Evolutionary conservation across 306 rosid species (phyloP).

Genomic region (Malus sylvestris): DNA sequence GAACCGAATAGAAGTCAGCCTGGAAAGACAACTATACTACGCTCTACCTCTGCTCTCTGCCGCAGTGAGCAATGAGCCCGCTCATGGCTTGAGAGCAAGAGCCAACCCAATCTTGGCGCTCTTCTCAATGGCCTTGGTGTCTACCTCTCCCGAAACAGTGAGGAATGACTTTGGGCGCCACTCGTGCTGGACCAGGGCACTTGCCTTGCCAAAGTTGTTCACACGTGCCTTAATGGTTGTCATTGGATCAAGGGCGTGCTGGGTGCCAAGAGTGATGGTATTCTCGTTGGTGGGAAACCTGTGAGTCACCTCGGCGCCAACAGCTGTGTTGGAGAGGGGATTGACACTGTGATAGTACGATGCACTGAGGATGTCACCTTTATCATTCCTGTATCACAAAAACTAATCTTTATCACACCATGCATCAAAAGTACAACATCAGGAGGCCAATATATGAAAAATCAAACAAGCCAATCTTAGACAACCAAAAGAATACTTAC

Average conservation of each 20-base stretch:
- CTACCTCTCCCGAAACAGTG: slow-evolving; percentile 92
- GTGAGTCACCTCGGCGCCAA: slow-evolving; percentile 76
- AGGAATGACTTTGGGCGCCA: slow-evolving; percentile 89
- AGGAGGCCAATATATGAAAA: neutral
- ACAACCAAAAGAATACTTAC: slow-evolving; percentile 34
- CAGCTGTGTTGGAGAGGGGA: slow-evolving; percentile 58
- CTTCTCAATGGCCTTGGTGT: slow-evolving; percentile 79
- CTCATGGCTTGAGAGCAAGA: slow-evolving; percentile 80
- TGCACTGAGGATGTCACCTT: slow-evolving; percentile 64
- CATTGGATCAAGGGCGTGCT: slow-evolving; percentile 69
- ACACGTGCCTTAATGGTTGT: slow-evolving; percentile 64
- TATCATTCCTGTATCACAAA: slow-evolving; percentile 58
- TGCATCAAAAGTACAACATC: neutral
- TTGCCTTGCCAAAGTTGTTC: slow-evolving; percentile 67
- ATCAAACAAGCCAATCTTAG: neutral
- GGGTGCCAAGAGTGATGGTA: slow-evolving; percentile 68
- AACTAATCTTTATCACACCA: slow-evolving; percentile 2
- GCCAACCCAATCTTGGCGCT: slow-evolving; percentile 80
- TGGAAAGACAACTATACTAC: slow-evolving; percentile 23
- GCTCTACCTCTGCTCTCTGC: slow-evolving; percentile 33
- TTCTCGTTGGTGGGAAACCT: slow-evolving; percentile 63
- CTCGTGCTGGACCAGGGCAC: slow-evolving; percentile 83
- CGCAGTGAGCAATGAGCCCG: slow-evolving; percentile 9
- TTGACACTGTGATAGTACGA: slow-evolving; percentile 70
- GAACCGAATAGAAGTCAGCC: slow-evolving; percentile 19